These are phyloP conservation scores for Neonectria sp. DNA, from an alignment of 2,329 filamentous ascomycete species.

Conservation along the genomic window DNA sequence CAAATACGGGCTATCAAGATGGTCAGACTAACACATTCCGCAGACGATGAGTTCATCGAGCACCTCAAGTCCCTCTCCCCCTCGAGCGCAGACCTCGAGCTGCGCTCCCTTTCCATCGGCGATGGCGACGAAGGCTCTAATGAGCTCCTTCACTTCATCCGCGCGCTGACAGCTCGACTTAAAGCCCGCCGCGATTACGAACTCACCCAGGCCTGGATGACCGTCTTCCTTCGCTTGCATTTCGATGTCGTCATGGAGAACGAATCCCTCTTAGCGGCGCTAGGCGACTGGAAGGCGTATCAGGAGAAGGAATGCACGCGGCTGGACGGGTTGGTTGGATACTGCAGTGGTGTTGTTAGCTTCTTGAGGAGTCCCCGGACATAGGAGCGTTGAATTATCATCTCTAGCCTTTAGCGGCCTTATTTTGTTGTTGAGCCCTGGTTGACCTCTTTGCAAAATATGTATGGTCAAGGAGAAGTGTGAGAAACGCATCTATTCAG, in stretches of 20 bases:
- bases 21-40: constrained; percentile 40
- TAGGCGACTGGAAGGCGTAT: constrained; percentile 79
- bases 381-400: constrained; percentile 46
- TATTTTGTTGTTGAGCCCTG: constrained; percentile 2
- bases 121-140: constrained; percentile 66
- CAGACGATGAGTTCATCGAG: constrained; percentile 78
- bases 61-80: constrained; percentile 87
- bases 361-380: constrained; percentile 79
- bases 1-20: constrained; percentile 12
- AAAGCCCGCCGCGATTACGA: constrained; percentile 86
- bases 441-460: background rate
- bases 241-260: constrained; percentile 69
- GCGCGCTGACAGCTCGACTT: constrained; percentile 82
- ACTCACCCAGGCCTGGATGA: constrained; percentile 97
- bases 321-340: constrained; percentile 84
- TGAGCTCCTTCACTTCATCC: constrained; percentile 85
- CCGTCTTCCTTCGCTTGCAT: constrained; percentile 89
- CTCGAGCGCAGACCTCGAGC: constrained; percentile 89
- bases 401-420: background rate
- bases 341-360: constrained; percentile 87
- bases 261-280: constrained; percentile 68
- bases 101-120: constrained; percentile 79
- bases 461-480: background rate
- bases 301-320: constrained; percentile 81
- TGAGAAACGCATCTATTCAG: constrained; percentile 34